Conservation (phyloP, 2,329 filamentous ascomycete species). For the Neofusicoccum laricinum region DNA sequence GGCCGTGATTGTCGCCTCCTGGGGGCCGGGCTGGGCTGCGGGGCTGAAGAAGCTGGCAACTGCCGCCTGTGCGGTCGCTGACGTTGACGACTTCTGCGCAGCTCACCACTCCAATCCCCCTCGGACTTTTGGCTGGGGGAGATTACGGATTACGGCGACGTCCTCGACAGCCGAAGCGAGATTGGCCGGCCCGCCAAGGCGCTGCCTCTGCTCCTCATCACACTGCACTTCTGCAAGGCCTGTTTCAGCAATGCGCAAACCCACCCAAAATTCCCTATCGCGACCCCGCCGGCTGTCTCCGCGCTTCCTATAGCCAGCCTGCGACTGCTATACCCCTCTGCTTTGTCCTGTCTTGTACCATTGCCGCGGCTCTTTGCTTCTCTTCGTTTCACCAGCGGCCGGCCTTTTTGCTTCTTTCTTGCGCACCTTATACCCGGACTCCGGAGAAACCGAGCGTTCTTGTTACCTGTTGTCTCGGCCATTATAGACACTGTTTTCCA, state of each 20-base stretch:
- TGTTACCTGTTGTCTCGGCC: background rate
- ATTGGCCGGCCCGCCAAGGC: constrained; percentile 15
- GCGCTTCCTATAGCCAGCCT: background rate
- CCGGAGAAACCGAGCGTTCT: background rate
- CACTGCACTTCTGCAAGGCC: constrained; percentile 7
- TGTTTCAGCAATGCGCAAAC: constrained; percentile 11
- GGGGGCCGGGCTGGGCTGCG: background rate
- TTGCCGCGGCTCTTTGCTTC: background rate
- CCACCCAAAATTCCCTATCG: constrained; percentile 2
- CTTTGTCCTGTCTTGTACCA: background rate
- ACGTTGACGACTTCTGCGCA: background rate
- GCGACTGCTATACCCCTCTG: background rate
- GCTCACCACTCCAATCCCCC: background rate
- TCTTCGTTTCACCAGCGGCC: background rate
- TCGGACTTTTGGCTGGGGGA: constrained; percentile 15
- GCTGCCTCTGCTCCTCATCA: constrained; percentile 10
- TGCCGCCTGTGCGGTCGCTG: too few relatives aligned
- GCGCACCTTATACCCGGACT: constrained; percentile 10
- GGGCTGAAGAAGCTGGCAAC: background rate
- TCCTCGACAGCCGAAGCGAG: constrained; percentile 9
- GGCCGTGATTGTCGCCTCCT: background rate
- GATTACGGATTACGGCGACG: constrained; percentile 13
- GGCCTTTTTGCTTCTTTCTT: constrained; percentile 6
- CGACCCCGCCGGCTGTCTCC: background rate
- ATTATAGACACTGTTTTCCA: background rate